Evolutionary conservation across 768 basidiomycete species (phyloP).

Genomic region (Mycena capillaripes): DNA sequence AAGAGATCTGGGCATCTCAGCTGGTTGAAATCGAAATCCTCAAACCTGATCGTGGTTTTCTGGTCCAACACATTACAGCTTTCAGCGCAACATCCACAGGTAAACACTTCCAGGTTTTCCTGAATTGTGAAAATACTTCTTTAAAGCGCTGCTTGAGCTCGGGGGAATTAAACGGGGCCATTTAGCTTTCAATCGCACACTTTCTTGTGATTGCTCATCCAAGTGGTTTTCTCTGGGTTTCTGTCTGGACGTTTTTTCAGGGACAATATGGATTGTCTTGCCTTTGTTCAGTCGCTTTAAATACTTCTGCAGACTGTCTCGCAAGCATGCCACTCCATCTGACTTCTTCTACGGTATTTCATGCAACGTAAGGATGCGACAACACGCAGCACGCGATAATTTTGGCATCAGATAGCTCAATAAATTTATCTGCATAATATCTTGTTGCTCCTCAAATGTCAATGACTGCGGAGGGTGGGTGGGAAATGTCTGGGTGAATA

Average conservation of each 20-base stretch:
- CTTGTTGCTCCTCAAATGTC: background rate
- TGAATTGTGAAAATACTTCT: background rate
- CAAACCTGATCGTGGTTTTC: background rate
- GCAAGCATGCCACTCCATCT: background rate
- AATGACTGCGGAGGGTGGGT: background rate
- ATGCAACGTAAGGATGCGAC: background rate
- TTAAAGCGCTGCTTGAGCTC: background rate
- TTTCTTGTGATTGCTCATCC: background rate
- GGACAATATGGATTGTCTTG: background rate
- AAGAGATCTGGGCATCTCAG: background rate
- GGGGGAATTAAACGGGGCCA: background rate
- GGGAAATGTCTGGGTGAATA: background rate
- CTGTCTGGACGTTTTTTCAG: background rate
- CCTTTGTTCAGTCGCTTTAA: background rate
- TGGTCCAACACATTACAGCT: background rate
- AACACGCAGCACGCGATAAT: background rate
- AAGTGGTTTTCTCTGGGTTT: background rate
- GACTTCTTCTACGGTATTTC: background rate
- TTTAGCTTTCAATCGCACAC: background rate
- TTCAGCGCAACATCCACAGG: background rate
- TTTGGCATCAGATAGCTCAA: background rate
- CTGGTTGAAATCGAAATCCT: background rate
- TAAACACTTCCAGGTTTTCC: background rate
- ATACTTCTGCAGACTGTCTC: background rate
- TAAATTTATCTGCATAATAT: background rate